Percentiles rank a stretch among this genome's conserved stretches.
phyloP scores from a whole-genome alignment of 768 basidiomycete genomes.

The Exidia glandulosa region DNA sequence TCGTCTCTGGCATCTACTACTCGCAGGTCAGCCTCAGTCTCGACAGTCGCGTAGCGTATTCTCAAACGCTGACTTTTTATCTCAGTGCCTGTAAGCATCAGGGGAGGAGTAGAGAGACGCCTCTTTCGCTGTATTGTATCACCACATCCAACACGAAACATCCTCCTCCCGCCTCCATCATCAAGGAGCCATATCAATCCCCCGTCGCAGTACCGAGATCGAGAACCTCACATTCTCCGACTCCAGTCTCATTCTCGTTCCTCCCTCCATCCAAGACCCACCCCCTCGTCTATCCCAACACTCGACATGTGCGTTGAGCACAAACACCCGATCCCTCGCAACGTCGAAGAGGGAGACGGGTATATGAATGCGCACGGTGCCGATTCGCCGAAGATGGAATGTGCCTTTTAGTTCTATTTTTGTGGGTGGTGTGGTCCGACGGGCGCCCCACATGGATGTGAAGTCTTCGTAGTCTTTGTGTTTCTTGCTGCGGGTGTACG shows the following conservation, averaged over 20 bases:
- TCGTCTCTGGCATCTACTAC: constrained; percentile 40
- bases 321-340: background rate
- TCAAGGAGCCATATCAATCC: background rate
- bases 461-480: background rate
- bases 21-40: constrained; percentile 37
- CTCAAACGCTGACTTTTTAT: background rate
- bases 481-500: background rate
- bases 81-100: background rate
- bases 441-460: background rate
- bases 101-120: background rate
- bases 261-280: too few relatives aligned
- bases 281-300: too few relatives aligned
- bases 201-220: background rate
- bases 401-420: background rate
- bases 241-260: background rate
- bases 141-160: too few relatives aligned
- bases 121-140: background rate
- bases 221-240: background rate
- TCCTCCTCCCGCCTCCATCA: background rate
- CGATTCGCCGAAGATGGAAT: background rate
- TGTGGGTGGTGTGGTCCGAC: background rate
- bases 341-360: background rate
- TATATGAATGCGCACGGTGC: background rate
- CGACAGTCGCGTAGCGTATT: background rate
- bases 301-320: background rate